Base-by-base conservation (phyloP, 345 rosid genomes). In the Lepidium sativum region DNA sequence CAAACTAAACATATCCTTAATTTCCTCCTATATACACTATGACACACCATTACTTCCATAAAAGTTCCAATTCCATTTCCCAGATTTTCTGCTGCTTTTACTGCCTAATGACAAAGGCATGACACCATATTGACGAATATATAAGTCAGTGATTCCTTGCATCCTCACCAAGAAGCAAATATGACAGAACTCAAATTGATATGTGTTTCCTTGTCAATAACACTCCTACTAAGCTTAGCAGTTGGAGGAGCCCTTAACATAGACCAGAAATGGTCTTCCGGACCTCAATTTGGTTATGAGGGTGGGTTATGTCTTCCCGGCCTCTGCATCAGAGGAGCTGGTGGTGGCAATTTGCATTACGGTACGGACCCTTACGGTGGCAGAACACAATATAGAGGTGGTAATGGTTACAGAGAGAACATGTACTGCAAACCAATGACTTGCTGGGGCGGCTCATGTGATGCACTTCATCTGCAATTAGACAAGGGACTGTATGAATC, bases 281-380 rank as follows among this genome's bases (percentile, higher is more conserved):
- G 60, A 23, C 41, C 49, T 43, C 54, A 50, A 1, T 49, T 57
- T 9, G 75, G 60, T 59, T 72, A 52, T 48, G 32, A 59, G 7
- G 72, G 77, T 0, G 77, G 71, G 6, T 59, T 72, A 29, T 72
- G 72, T 60, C 17, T 72, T 57, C 71, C 77, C 7, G 67, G 77
- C 8, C 50, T 72, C 56, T 72, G 72, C 62, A 53, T 72, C 5
- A 20, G 67, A 72, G 72, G 72, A 59, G 4, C 59, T 4, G 76
- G 62, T 42, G 56, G 63, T 51, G 14, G 56, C 52, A 57, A 66
- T 23, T 8, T 34, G 9, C 25, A 43, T 37, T 45, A 32, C 6
- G 54, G 44, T 23, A 40, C 9, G 21, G 52, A 31, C 32, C n/a
- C 41, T 8, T 45, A 18, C 60, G 17, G 51, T 34, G 55, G 35